Evolutionary conservation across 2,329 filamentous ascomycete genomes (phyloP), one percentile per base, ranked within the genome.

Genomic region (Calycina marina): DNA sequence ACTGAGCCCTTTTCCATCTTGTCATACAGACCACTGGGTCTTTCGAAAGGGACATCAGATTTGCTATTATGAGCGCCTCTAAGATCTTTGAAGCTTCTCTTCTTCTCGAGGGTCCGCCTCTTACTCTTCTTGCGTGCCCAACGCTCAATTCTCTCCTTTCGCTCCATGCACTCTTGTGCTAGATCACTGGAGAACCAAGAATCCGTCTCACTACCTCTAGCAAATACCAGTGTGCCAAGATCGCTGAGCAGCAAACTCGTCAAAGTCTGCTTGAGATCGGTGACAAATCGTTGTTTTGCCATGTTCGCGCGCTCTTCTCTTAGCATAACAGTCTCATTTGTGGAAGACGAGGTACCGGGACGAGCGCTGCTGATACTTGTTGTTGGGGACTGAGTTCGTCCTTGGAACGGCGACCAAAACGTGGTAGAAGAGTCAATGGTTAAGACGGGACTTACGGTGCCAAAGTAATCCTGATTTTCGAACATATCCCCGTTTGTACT

Each of bases 191-290:
- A 51, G 38, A 94, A 90, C 79, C 88, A 94, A 3, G 65, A 65
- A 53, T 96, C 90, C 1, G 88, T 96, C 58, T 98, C 90, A 25
- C 85, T 93, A 3, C 90, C 90, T 31, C 72, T 63, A 24, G 76
- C 69, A 32, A 92, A 90, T 1, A 94, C 77, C 17, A 83, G 70
- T 25, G 77, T 85, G 4, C 86, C 85, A 4, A 96, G 64, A 52
- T 98, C 90, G 30, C 88, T 96, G 15, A 96, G 60, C 2, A 96
- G 59, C 12, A 98, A 63, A 41, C 84, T 86, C 2, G 78, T 88
- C 24, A 96, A 59, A 0, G 76, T 80, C 50, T 86, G 80, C 45
- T 77, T 77, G 17, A 93, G 61, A 17, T 84, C 77, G 5, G 71
- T 63, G 33, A 93, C 60, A 54, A 94, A 93, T n/a, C 65, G 67